Percentiles rank a stretch among this genome's conserved stretches.
These are phyloP conservation scores for Abrus precatorius DNA, from an alignment of 306 rosid genomes.

Conservation along the genomic window DNA sequence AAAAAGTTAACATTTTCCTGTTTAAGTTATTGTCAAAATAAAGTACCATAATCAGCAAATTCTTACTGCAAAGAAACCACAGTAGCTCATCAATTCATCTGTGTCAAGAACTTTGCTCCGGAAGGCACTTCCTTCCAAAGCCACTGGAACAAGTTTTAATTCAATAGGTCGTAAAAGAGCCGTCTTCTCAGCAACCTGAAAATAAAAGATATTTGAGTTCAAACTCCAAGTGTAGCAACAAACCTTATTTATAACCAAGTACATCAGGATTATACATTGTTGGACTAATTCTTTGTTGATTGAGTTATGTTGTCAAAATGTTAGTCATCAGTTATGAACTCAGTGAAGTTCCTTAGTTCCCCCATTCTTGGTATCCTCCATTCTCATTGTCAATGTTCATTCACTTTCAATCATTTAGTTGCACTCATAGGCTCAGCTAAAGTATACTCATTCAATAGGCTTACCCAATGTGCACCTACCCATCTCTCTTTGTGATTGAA, in stretches of 20 bases:
- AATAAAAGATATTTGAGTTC: constrained; percentile 42
- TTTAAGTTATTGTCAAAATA: constrained; percentile 12
- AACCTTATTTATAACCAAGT: constrained; percentile 26
- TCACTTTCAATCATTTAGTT: constrained; percentile 6
- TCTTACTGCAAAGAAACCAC: constrained; percentile 88
- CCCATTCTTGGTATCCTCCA: constrained; percentile 24
- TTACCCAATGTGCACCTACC: constrained; percentile 13
- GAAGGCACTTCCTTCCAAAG: constrained; percentile 94
- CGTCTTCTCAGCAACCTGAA: constrained; percentile 96
- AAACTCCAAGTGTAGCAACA: constrained; percentile 12
- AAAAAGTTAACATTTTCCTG: background rate
- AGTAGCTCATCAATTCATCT: constrained; percentile 91
- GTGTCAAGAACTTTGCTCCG: constrained; percentile 85
- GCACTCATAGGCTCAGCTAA: constrained; percentile 24
- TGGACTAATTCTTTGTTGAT: constrained; percentile 14
- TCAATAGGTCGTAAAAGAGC: constrained; percentile 89
- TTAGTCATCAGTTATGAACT: constrained; percentile 22
- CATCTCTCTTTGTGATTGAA: background rate
- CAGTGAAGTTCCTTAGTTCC: constrained; percentile 30
- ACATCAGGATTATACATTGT: background rate
- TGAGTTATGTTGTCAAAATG: constrained; percentile 23
- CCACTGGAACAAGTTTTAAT: constrained; percentile 89
- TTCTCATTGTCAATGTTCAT: constrained; percentile 23
- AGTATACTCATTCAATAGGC: constrained; percentile 37
- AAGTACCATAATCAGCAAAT: constrained; percentile 28